Conservation (phyloP, 306 rosid genomes). For the Lathyrus tuberosus region DNA sequence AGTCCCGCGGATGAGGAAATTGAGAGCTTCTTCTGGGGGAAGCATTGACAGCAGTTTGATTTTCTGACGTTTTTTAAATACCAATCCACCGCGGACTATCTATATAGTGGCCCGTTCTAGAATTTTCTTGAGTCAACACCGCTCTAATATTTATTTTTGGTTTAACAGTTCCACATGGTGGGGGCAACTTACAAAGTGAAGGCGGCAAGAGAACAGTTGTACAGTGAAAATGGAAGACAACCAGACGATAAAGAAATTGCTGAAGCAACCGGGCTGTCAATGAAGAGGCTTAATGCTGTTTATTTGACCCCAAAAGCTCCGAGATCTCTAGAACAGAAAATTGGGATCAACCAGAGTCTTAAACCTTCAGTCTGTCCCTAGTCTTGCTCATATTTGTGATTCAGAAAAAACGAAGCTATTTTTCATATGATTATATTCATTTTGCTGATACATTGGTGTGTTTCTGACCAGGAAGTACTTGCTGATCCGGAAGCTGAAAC, state of each 20-base stretch:
- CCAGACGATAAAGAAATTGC: constrained; percentile 85
- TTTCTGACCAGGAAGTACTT: constrained; percentile 66
- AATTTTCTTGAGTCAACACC: constrained; percentile 10
- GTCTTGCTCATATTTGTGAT: constrained; percentile 35
- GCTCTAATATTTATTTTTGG: constrained; percentile 37
- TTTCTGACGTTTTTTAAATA: neutral
- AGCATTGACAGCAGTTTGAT: neutral
- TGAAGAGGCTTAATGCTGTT: constrained; percentile 88
- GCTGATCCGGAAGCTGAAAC: constrained; percentile 79
- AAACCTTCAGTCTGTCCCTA: constrained; percentile 80
- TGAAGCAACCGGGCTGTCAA: constrained; percentile 82
- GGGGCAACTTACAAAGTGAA: constrained; percentile 90
- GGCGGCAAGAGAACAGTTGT: constrained; percentile 82
- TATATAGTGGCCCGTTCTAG: neutral
- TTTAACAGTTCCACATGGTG: constrained; percentile 87
- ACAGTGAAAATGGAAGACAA: constrained; percentile 75
- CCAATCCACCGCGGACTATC: neutral
- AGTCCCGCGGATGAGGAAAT: neutral
- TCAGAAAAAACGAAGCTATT: neutral
- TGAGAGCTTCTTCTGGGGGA: neutral
- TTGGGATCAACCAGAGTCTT: constrained; percentile 82
- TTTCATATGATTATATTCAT: constrained; percentile 7
- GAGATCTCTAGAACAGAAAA: constrained; percentile 85
- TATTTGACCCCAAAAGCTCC: constrained; percentile 92
- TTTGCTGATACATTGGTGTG: constrained; percentile 38